Evolutionary conservation across 768 basidiomycete genomes (phyloP), one percentile per base, ranked within the genome.

Genomic region (Lactifluus pinguis): DNA sequence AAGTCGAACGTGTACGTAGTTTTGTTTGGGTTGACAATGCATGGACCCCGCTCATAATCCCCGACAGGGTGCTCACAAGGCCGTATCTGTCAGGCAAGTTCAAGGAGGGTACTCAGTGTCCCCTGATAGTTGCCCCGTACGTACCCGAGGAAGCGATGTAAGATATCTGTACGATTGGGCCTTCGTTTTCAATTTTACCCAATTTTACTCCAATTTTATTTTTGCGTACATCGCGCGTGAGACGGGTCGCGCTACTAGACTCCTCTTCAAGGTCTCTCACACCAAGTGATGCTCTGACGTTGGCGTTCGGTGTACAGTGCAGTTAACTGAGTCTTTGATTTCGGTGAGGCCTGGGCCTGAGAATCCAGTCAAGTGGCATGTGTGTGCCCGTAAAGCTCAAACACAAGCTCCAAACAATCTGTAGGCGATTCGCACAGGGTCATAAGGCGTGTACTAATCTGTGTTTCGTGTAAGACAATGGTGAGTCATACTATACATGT

Each of bases 1-100:
- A 83, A 82, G 67, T 82, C 77, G 3, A 98, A 97, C 68, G 82
- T 85, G 67, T 80, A 65, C 5, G 78, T 72, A 1, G 10, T 5
- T 21, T 49, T 17, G 8, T 39, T 6, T 6, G 19, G 21, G 45
- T 41, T 39, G 50, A 13, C 10, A 38, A 11, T 7, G 15, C n/a
- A 10, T 34, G 11, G 10, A 30, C 32, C 32, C 5, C 13, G 49
- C 51, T 63, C 45, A 53, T 15, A 13, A 47, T 1, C 19, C 32
- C 5, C 14, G 38, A 44, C 41, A 66, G 65, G 21, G 65, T 61
- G 21, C 63, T 66, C 38, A 66, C 63, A 21, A 64, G 65, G 49
- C 65, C 65, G 15, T 66, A 59, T 48, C 19, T 66, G 2, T 36
- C 49, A 7, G 14, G 30, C 6, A 61, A 59, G 57, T 58, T 61